Conservation (phyloP, 805 yeast genomes). For the Starmerella ratchasimensis region DNA sequence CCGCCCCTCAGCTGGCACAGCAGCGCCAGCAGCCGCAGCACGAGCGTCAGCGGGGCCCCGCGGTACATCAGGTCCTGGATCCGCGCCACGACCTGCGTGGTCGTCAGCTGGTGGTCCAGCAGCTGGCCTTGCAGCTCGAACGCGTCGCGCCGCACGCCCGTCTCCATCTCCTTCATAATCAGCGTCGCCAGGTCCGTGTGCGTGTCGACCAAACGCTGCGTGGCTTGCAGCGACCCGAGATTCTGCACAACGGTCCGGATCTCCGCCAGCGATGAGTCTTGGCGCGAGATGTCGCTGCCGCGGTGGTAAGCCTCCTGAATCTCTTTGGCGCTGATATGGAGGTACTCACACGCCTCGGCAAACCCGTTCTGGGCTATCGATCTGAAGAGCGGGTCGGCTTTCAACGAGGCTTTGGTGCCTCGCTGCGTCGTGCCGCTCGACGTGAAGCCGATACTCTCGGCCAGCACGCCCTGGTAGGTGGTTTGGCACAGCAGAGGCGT, state of each 20-base stretch:
- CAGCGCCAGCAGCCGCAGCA: slow-evolving; percentile 42
- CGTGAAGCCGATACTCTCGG: slow-evolving; percentile 46
- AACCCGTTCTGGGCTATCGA: slow-evolving; percentile 56
- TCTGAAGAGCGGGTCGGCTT: slow-evolving; percentile 16
- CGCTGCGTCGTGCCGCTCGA: slow-evolving; percentile 23
- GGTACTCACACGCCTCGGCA: slow-evolving; percentile 58
- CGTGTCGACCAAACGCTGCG: slow-evolving; percentile 53
- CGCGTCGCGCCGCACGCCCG: slow-evolving; percentile 21
- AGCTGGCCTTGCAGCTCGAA: slow-evolving; percentile 42
- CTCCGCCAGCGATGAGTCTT: slow-evolving; percentile 37
- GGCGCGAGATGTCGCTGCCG: slow-evolving; percentile 30
- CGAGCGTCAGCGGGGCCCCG: slow-evolving; percentile 30
- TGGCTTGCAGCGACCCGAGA: slow-evolving; percentile 49
- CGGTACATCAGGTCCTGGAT: slow-evolving; percentile 40
- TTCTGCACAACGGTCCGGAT: slow-evolving; percentile 61
- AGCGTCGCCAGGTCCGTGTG: slow-evolving; percentile 66
- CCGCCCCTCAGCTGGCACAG: slow-evolving; percentile 58
- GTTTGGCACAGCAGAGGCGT: slow-evolving; percentile 64
- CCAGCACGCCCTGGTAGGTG: slow-evolving; percentile 69
- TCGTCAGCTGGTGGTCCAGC: slow-evolving; percentile 38
- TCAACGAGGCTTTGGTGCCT: slow-evolving; percentile 6
- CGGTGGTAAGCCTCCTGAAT: slow-evolving; percentile 54
- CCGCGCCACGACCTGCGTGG: slow-evolving; percentile 27
- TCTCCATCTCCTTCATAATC: slow-evolving; percentile 37
- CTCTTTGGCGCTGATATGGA: slow-evolving; percentile 56